Conservation (phyloP, 139 green algal species). For the Spirogloea muscicola region DNA sequence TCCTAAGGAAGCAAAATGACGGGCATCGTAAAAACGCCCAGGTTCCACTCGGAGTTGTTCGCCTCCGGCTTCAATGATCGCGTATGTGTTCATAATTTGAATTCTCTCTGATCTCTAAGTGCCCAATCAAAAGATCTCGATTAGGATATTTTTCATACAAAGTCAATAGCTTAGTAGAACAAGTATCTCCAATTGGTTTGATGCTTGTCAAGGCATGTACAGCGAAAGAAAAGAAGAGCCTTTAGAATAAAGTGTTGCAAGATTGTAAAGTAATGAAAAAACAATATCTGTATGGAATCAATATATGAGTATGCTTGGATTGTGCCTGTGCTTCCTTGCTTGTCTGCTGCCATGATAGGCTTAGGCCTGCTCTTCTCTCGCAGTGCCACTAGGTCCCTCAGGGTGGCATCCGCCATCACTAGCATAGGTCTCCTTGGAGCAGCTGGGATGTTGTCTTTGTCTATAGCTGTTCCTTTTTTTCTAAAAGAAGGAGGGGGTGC, state of each 20-base stretch:
- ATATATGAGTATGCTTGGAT: slow-evolving; percentile 12
- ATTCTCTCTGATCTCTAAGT: not conserved
- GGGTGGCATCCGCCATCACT: not conserved
- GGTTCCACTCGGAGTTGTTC: slow-evolving; percentile 5
- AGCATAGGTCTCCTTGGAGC: slow-evolving; percentile 2
- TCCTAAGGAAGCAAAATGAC: too few species aligned
- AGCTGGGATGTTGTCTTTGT: slow-evolving; percentile 5
- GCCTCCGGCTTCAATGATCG: slow-evolving; percentile 3
- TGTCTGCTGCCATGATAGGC: slow-evolving; percentile 3
- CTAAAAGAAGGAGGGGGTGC: not conserved
- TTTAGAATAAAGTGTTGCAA: not conserved
- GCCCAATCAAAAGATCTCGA: slow-evolving; percentile 1
- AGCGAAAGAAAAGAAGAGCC: not conserved
- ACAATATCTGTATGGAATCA: slow-evolving; percentile 1
- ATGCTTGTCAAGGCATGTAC: not conserved
- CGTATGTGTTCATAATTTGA: slow-evolving; percentile 11
- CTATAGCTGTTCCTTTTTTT: not conserved
- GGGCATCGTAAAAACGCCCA: not conserved
- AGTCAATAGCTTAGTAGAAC: not conserved
- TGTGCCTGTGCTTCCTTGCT: not conserved
- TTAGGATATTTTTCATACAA: slow-evolving; percentile 8
- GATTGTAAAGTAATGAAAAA: slow-evolving; percentile 1
- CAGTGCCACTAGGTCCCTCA: not conserved
- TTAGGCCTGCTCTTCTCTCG: not conserved
- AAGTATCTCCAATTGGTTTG: not conserved